phyloP scores from a whole-genome alignment of 2,329 filamentous ascomycete genomes.

The Claviceps sorghi region DNA sequence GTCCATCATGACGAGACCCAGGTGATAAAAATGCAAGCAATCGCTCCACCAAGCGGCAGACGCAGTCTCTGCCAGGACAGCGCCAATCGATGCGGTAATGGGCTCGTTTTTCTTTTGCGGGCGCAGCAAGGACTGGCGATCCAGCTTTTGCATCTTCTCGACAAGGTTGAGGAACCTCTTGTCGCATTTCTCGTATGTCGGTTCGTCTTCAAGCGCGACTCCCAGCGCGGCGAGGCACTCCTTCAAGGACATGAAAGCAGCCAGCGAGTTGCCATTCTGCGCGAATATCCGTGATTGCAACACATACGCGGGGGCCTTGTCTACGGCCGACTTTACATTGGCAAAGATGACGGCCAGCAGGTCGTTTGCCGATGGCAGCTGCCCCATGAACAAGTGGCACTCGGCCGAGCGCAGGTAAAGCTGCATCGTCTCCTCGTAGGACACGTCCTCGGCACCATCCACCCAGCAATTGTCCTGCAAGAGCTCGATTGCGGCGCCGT shows the following conservation, averaged over 20 bases:
- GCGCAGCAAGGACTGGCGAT: slow-evolving; percentile 30
- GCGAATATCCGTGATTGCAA: slow-evolving; percentile 67
- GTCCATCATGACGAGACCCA: slow-evolving; percentile 51
- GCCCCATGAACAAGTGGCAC: slow-evolving; percentile 65
- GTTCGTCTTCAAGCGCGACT: slow-evolving; percentile 48
- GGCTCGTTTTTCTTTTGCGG: slow-evolving; percentile 32
- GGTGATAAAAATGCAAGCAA: slow-evolving; percentile 55
- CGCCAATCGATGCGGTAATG: slow-evolving; percentile 47
- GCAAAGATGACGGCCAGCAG: slow-evolving; percentile 57
- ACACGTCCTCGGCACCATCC: slow-evolving; percentile 53
- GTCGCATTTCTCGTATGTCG: slow-evolving; percentile 66
- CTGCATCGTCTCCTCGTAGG: slow-evolving; percentile 73
- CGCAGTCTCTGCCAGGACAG: slow-evolving; percentile 55
- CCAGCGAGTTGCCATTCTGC: slow-evolving; percentile 54
- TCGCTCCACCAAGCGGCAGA: slow-evolving; percentile 63
- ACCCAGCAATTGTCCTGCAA: slow-evolving; percentile 70
- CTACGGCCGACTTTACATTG: slow-evolving; percentile 55
- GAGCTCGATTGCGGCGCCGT: slow-evolving; percentile 59
- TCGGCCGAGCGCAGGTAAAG: slow-evolving; percentile 69
- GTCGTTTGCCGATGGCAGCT: slow-evolving; percentile 50
- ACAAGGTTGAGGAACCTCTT: slow-evolving; percentile 51
- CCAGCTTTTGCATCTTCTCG: slow-evolving; percentile 44
- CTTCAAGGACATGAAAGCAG: slow-evolving; percentile 55
- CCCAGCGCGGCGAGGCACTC: slow-evolving; percentile 57
- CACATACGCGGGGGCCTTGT: slow-evolving; percentile 74